Evolutionary conservation across 805 yeast genomes (phyloP), one percentile per base, ranked within the genome.

Genomic region (Wickerhamiella siamensis): DNA sequence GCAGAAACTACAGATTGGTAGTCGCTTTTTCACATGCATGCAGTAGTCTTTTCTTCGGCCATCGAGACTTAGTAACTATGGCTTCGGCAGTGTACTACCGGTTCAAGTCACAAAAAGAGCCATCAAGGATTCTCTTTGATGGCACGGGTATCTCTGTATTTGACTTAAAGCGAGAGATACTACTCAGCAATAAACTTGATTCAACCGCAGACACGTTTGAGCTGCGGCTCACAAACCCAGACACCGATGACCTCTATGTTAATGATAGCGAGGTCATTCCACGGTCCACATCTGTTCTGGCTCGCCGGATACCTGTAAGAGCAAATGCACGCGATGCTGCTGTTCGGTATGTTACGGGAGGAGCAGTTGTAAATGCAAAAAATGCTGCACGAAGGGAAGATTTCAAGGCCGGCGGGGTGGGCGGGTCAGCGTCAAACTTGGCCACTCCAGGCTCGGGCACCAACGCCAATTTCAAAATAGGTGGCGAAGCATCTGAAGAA

Each of bases 101-200:
- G 56, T 88, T 91, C 61, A 65, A 75, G 46, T 88, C 94, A 14
- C 95, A 87, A 58, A 79, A 77, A 54, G 77, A 73, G 33, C 78
- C 82, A 22, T 75, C 82, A 1, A 72, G 93, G 34, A 74, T 91
- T 21, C 71, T 78, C 37, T 91, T 91, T 56, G 98, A 91, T 59
- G 99, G 98, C 17, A 88, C 98, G 0, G 96, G 97, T 22, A 75
- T 91, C 33, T 83, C 94, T 2, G 94, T 87, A 1, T 91, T 88
- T 62, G 99, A 91, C 56, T 65, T 91, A 46, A 91, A 91, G 61
- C 77, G 88, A 47, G 97, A 91, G 51, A 84, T 91, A 40, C 80
- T 91, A 34, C 60, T 70, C 16, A 83, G 77, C 32, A 88, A 87
- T 60, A 81, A 76, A 51, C 66, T 91, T 14, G 84, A 87, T 4